phyloP scores from a whole-genome alignment of 768 basidiomycete species.

The Terana coerulea region DNA sequence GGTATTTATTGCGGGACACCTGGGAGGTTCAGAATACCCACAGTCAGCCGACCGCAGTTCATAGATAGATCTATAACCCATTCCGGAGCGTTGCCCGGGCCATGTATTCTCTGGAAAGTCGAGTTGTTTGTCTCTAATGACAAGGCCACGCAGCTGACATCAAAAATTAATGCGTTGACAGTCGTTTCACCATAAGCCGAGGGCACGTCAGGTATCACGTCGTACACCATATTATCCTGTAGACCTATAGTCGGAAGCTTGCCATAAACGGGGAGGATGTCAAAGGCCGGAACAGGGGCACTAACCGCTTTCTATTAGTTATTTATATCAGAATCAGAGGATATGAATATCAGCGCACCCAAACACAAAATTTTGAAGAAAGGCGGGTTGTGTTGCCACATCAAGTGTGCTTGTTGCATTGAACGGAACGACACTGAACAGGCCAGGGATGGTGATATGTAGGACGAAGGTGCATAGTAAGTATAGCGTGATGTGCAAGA shows the following conservation, averaged over 20 bases:
- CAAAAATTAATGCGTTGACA: neutral
- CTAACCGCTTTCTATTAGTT: too few relatives aligned
- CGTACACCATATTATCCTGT: slow-evolving; percentile 3
- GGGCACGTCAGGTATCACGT: neutral
- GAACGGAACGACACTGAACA: neutral
- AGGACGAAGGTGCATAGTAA: neutral
- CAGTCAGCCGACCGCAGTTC: too few relatives aligned
- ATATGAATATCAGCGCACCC: too few relatives aligned
- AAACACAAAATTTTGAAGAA: neutral
- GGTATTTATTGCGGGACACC: too few relatives aligned
- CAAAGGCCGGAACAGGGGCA: neutral
- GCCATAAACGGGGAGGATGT: slow-evolving; percentile 1
- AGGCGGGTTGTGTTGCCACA: too few relatives aligned
- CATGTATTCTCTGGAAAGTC: too few relatives aligned
- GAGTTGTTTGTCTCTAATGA: too few relatives aligned
- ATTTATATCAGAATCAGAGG: too few relatives aligned
- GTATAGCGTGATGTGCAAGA: neutral
- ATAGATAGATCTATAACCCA: too few relatives aligned
- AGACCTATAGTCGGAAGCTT: neutral
- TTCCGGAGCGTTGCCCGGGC: too few relatives aligned
- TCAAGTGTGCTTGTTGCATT: neutral
- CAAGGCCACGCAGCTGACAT: neutral
- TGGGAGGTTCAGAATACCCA: too few relatives aligned
- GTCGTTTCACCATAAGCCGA: neutral
- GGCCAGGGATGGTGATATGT: neutral